These are phyloP conservation scores for Juglanconis juglandina DNA, from an alignment of 2,329 filamentous ascomycete genomes.

Conservation along the genomic window DNA sequence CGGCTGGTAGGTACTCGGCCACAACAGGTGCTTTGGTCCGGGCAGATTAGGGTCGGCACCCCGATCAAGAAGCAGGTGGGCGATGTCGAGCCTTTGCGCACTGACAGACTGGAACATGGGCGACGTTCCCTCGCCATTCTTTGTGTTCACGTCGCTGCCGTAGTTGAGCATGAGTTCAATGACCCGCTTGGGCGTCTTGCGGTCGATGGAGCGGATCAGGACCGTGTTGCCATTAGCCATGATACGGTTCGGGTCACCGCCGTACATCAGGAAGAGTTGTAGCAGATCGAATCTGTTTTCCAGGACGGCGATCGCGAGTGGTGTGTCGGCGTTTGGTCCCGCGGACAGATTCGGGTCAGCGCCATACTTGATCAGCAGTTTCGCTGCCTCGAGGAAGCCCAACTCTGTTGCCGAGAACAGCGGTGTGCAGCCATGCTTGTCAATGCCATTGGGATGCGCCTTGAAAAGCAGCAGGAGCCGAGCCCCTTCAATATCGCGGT, in stretches of 20 bases:
- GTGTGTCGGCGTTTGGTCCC: constrained; percentile 50
- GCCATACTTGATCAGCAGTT: constrained; percentile 61
- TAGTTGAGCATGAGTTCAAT: constrained; percentile 59
- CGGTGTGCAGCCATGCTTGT: constrained; percentile 48
- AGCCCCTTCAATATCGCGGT: constrained; percentile 50
- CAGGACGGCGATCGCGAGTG: constrained; percentile 48
- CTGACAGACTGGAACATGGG: constrained; percentile 61
- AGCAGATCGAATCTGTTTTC: constrained; percentile 54
- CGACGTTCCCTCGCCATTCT: constrained; percentile 61
- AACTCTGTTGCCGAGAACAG: constrained; percentile 49
- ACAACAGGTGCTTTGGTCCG: constrained; percentile 65
- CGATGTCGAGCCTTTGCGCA: constrained; percentile 51
- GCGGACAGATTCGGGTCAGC: constrained; percentile 32
- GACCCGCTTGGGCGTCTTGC: constrained; percentile 50
- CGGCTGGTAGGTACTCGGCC: constrained; percentile 60
- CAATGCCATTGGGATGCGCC: constrained; percentile 51
- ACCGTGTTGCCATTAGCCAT: constrained; percentile 58
- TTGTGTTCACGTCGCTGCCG: constrained; percentile 54
- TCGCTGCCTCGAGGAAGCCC: constrained; percentile 54
- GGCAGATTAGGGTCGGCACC: constrained; percentile 66
- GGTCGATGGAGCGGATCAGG: constrained; percentile 58
- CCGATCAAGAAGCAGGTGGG: constrained; percentile 48
- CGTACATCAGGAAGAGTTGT: constrained; percentile 59
- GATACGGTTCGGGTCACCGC: constrained; percentile 53
- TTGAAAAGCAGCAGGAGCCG: constrained; percentile 56